These are phyloP conservation scores for Colletotrichum plurivorum DNA, from an alignment of 2,329 filamentous ascomycete genomes.

Conservation along the genomic window DNA sequence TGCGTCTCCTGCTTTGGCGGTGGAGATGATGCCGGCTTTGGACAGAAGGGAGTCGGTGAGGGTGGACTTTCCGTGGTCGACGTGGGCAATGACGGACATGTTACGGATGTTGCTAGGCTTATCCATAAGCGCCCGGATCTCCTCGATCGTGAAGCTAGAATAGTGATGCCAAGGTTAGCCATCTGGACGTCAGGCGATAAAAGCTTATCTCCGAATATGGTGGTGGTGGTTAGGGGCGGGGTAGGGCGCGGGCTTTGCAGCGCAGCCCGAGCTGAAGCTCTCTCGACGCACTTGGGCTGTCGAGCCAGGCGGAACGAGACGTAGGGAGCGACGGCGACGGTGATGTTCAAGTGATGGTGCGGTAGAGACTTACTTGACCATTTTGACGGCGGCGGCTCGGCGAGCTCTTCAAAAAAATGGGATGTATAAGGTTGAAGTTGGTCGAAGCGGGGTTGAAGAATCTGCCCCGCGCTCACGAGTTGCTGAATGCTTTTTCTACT, in stretches of 20 bases:
- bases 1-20: constrained; percentile 94
- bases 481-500: constrained; percentile 40
- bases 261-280: constrained; percentile 18
- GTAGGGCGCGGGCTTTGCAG: constrained; percentile 23
- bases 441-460: constrained; percentile 61
- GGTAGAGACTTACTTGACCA: constrained; percentile 92
- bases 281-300: too few species aligned
- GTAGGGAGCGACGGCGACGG: too few species aligned
- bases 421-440: constrained; percentile 50
- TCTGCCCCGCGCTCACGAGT: constrained; percentile 43
- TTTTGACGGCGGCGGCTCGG: constrained; percentile 85
- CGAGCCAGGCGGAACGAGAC: too few species aligned
- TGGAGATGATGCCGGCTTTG: constrained; percentile 99
- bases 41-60: constrained; percentile 99
- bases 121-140: constrained; percentile 86
- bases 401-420: constrained; percentile 56
- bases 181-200: constrained; percentile 11
- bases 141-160: constrained; percentile 98
- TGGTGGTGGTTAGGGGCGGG: constrained; percentile 29
- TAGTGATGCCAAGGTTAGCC: constrained; percentile 63
- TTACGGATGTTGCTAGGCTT: constrained; percentile 85
- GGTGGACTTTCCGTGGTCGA: constrained; percentile 99
- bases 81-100: constrained; percentile 99
- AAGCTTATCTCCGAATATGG: constrained; percentile 54
- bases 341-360: neutral